phyloP scores from a whole-genome alignment of 306 rosid species.

The Rubus parviflorus region DNA sequence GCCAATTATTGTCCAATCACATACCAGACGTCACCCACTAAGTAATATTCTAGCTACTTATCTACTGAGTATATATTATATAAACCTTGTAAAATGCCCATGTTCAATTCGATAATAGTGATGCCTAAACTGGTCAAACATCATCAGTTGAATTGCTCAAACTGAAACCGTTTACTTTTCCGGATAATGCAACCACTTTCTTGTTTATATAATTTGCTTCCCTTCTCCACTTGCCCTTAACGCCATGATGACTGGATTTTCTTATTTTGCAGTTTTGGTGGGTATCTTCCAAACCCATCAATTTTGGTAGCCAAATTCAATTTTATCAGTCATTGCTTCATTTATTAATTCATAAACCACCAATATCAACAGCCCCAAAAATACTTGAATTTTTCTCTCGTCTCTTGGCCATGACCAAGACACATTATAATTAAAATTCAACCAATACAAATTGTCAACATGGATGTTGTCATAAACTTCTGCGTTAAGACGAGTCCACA shows the following conservation, averaged over 20 bases:
- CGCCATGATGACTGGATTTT: not conserved
- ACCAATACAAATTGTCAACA: not conserved
- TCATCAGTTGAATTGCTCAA: not conserved
- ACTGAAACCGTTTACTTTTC: not conserved
- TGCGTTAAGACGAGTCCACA: not conserved
- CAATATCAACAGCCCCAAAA: not conserved
- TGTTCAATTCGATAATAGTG: not conserved
- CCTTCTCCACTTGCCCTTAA: constrained; percentile 3
- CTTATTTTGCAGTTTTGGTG: not conserved
- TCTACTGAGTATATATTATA: too few relatives aligned
- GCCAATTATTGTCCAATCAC: not conserved
- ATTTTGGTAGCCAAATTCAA: not conserved
- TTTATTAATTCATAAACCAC: not conserved
- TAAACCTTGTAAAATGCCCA: not conserved
- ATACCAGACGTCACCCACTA: not conserved
- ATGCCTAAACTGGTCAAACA: not conserved
- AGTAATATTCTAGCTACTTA: not conserved
- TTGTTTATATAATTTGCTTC: not conserved
- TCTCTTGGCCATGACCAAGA: not conserved
- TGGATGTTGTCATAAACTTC: not conserved
- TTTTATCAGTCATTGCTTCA: not conserved
- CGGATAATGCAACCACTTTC: not conserved
- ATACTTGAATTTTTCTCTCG: not conserved
- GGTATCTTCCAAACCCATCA: not conserved
- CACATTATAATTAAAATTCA: not conserved